Evolutionary conservation across 352 stramenopile genomes (phyloP).

Genomic region (Phytophthora rubi): DNA sequence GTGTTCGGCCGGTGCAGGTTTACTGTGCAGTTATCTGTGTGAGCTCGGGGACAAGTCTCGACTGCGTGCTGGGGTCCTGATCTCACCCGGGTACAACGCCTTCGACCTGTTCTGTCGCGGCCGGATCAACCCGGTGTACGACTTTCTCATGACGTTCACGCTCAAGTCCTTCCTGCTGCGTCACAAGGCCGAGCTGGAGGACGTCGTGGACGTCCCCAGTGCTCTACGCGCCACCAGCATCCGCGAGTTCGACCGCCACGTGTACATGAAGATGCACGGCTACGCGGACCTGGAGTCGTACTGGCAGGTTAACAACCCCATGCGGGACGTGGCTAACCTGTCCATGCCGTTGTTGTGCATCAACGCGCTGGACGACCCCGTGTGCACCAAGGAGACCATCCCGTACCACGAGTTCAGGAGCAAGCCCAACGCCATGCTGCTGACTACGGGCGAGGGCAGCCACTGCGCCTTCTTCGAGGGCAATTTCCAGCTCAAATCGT

Average conservation of each 20-base stretch:
- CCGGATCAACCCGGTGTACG: conserved; percentile 72
- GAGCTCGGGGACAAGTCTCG: conserved; percentile 60
- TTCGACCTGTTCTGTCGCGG: conserved; percentile 76
- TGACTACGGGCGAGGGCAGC: conserved; percentile 62
- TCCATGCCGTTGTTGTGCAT: conserved; percentile 69
- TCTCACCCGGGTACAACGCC: conserved; percentile 81
- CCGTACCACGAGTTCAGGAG: conserved; percentile 58
- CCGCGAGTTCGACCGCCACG: conserved; percentile 73
- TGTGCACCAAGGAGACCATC: conserved; percentile 81
- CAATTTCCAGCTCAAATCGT: conserved; percentile 64
- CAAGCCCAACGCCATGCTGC: conserved; percentile 62
- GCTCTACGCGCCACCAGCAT: conserved; percentile 64
- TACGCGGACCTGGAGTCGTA: conserved; percentile 71
- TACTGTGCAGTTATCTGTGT: conserved; percentile 78
- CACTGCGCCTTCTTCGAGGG: conserved; percentile 85
- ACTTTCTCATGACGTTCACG: conserved; percentile 81
- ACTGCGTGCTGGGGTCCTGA: conserved; percentile 63
- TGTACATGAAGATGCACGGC: conserved; percentile 86
- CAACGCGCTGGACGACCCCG: conserved; percentile 79
- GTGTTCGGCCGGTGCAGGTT: conserved; percentile 71
- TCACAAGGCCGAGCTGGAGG: conserved; percentile 49
- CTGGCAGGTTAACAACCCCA: conserved; percentile 80
- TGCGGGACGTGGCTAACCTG: conserved; percentile 65
- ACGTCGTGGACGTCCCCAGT: conserved; percentile 53
- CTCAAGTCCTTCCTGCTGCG: conserved; percentile 72